Conservation (phyloP, 208 protist species). For the Acanthamoeba castellanii region DNA sequence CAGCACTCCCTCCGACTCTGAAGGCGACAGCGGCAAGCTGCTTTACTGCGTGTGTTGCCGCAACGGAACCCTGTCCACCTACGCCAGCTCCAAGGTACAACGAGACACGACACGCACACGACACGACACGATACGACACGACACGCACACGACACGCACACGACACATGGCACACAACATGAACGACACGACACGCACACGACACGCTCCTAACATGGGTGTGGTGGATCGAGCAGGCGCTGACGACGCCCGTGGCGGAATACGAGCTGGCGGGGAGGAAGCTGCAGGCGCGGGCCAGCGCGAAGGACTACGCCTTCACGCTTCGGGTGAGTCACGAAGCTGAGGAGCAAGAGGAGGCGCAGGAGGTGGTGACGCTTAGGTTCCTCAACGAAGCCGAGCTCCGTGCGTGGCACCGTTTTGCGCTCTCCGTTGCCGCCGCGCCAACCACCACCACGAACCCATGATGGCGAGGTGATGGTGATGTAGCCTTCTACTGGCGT, state of each 20-base stretch:
- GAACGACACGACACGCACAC: no score
- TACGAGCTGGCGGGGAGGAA: background rate
- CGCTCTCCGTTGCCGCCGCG: background rate
- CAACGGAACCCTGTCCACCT: background rate
- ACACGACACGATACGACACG: background rate
- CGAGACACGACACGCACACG: no score
- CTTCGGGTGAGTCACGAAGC: background rate
- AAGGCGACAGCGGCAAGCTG: background rate
- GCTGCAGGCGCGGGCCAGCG: background rate
- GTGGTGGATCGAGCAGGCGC: background rate
- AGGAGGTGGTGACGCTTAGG: background rate
- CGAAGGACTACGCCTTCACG: background rate
- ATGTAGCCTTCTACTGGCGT: no score
- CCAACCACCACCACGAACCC: no score
- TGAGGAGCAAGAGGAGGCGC: background rate
- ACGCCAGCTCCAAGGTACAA: background rate
- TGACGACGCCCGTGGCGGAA: background rate
- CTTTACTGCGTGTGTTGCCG: background rate
- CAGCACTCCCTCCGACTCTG: background rate
- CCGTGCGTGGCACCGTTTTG: background rate
- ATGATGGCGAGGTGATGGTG: no score
- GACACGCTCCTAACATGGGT: background rate
- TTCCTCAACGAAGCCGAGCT: constrained; percentile 21
- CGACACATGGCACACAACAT: no score
- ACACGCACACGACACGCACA: background rate